Evolutionary conservation across 2,329 filamentous ascomycete genomes (phyloP).

Genomic region (Trichophyton simii): DNA sequence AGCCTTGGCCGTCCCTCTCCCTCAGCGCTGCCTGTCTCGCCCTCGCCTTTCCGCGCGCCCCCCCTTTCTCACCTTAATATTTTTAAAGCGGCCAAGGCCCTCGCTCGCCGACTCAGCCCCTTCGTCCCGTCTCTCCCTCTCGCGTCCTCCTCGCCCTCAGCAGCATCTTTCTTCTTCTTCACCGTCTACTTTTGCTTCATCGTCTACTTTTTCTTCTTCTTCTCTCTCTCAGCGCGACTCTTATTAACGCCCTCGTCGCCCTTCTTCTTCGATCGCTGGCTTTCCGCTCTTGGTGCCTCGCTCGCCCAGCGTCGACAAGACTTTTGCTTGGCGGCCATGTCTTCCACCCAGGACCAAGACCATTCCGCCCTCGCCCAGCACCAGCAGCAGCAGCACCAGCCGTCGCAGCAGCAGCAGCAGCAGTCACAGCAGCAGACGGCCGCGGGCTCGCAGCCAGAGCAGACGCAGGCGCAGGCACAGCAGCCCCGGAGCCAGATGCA

Average conservation of each 20-base stretch:
- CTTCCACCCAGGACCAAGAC: constrained; percentile 30
- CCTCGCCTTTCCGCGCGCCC: background rate
- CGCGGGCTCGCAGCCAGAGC: constrained; percentile 1
- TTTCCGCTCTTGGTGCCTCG: constrained; percentile 3
- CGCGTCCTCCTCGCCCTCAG: background rate
- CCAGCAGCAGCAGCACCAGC: constrained; percentile 9
- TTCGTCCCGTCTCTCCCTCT: background rate
- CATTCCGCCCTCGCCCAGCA: constrained; percentile 14
- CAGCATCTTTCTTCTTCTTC: background rate
- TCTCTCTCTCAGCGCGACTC: background rate
- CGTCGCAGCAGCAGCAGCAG: constrained; percentile 8
- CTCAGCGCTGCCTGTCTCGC: background rate
- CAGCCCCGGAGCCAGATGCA: constrained; percentile 5
- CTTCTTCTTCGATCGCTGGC: background rate
- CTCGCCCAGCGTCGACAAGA: constrained; percentile 10
- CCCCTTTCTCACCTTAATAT: too few relatives aligned
- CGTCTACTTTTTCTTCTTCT: background rate
- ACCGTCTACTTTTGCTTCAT: too few relatives aligned
- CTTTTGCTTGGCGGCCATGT: constrained; percentile 19
- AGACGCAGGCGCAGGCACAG: constrained; percentile 2
- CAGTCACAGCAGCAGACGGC: constrained; percentile 3
- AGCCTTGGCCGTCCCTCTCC: background rate
- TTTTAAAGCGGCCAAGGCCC: background rate
- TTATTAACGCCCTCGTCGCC: background rate
- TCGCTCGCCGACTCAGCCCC: background rate